Conservation (phyloP, 768 basidiomycete species). For the Lactifluus volemus region DNA sequence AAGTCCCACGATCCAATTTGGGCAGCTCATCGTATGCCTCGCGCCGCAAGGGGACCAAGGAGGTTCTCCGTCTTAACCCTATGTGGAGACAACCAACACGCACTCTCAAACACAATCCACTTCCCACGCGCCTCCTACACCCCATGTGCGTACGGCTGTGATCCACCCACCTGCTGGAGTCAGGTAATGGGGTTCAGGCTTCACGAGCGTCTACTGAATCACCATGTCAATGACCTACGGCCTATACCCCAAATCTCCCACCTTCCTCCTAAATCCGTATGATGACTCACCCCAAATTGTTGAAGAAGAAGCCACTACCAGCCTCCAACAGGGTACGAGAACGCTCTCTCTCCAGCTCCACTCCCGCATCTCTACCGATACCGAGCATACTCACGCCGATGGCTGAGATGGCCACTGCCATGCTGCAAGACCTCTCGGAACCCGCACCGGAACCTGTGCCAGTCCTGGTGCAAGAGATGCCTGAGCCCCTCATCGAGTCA, state of each 20-base stretch:
- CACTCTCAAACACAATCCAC: conserved; percentile 1
- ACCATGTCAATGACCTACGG: conserved; percentile 1
- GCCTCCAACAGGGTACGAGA: conserved; percentile 8
- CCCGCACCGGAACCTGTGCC: neutral
- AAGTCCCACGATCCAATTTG: too few species aligned
- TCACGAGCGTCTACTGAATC: conserved; percentile 12
- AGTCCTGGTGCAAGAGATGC: neutral
- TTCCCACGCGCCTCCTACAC: neutral
- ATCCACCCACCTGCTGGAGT: neutral
- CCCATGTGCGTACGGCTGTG: neutral
- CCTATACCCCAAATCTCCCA: neutral
- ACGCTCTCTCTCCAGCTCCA: conserved; percentile 35
- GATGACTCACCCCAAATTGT: conserved; percentile 22
- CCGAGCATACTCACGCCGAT: conserved; percentile 22
- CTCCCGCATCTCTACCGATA: conserved; percentile 40
- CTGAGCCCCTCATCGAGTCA: neutral
- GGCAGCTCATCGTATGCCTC: neutral
- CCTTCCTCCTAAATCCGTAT: conserved; percentile 11
- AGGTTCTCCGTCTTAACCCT: conserved; percentile 28
- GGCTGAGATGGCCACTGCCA: conserved; percentile 16
- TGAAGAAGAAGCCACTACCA: conserved; percentile 15
- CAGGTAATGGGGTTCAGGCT: conserved; percentile 10
- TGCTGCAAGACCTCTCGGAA: neutral
- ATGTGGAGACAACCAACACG: conserved; percentile 26
- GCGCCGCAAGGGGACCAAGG: conserved; percentile 13